Percentiles rank a stretch among this genome's conserved stretches.
These are phyloP conservation scores for Botrytis tulipae DNA, from an alignment of 2,329 filamentous ascomycete genomes.

Conservation along the genomic window DNA sequence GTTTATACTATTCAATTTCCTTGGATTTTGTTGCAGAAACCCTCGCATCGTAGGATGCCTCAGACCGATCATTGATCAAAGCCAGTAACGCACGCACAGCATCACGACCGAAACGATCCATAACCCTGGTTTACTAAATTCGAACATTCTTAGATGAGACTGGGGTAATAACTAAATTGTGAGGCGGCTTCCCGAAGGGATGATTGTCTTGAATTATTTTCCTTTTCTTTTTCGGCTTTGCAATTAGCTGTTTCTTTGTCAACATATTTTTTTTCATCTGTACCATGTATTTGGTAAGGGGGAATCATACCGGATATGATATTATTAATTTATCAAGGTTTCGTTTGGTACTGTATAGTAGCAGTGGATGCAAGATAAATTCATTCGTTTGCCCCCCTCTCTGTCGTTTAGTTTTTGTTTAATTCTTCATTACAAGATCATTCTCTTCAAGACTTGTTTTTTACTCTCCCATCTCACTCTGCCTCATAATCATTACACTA, in stretches of 20 bases:
- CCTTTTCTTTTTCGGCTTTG: slow-evolving; percentile 8
- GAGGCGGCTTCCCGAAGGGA: slow-evolving; percentile 29
- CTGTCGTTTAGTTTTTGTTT: neutral
- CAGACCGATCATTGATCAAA: slow-evolving; percentile 11
- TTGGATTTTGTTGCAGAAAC: neutral
- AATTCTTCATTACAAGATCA: neutral
- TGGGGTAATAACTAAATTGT: slow-evolving; percentile 14
- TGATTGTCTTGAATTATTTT: slow-evolving; percentile 29
- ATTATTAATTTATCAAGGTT: slow-evolving; percentile 16
- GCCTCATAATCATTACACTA: neutral
- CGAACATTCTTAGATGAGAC: slow-evolving; percentile 26
- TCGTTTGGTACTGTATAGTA: slow-evolving; percentile 10
- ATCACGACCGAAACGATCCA: slow-evolving; percentile 11
- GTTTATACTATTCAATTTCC: neutral
- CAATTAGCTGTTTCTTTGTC: slow-evolving; percentile 8
- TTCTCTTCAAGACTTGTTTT: slow-evolving; percentile 4
- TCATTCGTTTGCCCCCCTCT: slow-evolving; percentile 19
- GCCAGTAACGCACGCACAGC: slow-evolving; percentile 8
- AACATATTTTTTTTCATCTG: neutral
- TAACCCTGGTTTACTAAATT: slow-evolving; percentile 13
- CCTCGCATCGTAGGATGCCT: slow-evolving; percentile 3
- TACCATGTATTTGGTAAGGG: slow-evolving; percentile 14
- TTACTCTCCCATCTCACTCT: slow-evolving; percentile 3
- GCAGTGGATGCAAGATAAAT: slow-evolving; percentile 20
- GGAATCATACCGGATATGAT: slow-evolving; percentile 20